These are phyloP conservation scores for Dentiscutata heterogama DNA, from an alignment of 371 early-diverging fungal species.

Conservation along the genomic window DNA sequence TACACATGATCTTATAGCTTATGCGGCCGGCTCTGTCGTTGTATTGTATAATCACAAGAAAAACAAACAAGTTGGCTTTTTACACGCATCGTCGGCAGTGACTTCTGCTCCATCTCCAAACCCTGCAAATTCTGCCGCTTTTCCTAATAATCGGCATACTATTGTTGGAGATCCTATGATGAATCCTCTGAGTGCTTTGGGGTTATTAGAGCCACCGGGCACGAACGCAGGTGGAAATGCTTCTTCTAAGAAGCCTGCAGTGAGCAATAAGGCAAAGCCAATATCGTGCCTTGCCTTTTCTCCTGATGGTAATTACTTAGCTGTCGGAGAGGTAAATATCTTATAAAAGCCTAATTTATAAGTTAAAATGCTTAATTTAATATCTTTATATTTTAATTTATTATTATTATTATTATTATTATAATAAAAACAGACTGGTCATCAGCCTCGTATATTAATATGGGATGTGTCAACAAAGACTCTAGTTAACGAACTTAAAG, in stretches of 20 bases:
- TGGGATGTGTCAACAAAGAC: conserved; percentile 72
- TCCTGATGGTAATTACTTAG: conserved; percentile 80
- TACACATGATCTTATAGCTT: conserved; percentile 71
- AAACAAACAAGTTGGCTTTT: conserved; percentile 74
- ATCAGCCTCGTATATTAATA: conserved; percentile 82
- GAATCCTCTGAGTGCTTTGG: conserved; percentile 40
- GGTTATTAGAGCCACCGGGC: conserved; percentile 38
- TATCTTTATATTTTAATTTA: neutral
- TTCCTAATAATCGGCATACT: conserved; percentile 11
- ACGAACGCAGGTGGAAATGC: conserved; percentile 40
- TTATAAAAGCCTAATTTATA: neutral
- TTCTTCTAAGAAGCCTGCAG: conserved; percentile 51
- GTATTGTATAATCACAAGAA: conserved; percentile 77
- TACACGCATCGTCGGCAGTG: conserved; percentile 58
- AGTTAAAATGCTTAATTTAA: neutral
- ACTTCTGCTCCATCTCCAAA: conserved; percentile 16
- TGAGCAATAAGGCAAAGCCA: conserved; percentile 68
- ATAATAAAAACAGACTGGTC: conserved; percentile 72
- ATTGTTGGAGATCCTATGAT: neutral
- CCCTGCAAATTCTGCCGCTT: neutral
- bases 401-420: neutral
- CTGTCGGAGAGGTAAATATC: conserved; percentile 79
- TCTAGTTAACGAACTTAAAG: conserved; percentile 72
- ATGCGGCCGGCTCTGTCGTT: conserved; percentile 80
- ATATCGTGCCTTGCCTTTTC: conserved; percentile 84